phyloP scores from a whole-genome alignment of 164 flowering plant genomes.

The Liriodendron chinense region DNA sequence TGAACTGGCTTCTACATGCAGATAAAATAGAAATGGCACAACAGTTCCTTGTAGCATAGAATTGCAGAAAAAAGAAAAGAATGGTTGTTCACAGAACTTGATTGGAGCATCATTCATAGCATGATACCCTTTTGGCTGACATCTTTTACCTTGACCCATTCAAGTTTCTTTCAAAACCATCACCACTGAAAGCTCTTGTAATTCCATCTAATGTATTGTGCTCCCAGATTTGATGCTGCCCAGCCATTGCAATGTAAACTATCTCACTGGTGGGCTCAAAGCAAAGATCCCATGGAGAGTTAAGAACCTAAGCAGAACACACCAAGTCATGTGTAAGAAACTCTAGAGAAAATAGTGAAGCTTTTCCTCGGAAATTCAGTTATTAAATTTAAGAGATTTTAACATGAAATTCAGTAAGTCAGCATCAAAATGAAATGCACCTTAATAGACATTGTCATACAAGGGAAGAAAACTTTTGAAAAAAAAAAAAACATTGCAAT shows the following conservation, averaged over 20 bases:
- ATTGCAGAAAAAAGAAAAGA: neutral
- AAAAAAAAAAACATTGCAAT: neutral
- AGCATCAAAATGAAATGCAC: neutral
- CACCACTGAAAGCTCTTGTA: constrained; percentile 87
- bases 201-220: constrained; percentile 66
- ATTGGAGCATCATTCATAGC: neutral
- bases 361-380: neutral
- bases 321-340: neutral
- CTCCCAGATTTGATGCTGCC: constrained; percentile 97
- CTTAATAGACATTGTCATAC: neutral
- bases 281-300: constrained; percentile 99
- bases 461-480: neutral
- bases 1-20: too few relatives aligned
- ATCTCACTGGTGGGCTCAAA: constrained; percentile 62
- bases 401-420: neutral
- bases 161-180: constrained; percentile 92
- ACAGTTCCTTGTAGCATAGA: neutral
- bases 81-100: neutral
- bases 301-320: constrained; percentile 59
- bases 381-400: constrained; percentile 3
- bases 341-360: neutral
- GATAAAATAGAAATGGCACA: neutral
- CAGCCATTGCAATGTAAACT: constrained; percentile 96
- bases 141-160: constrained; percentile 76
- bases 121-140: neutral